These are phyloP conservation scores for Suhomyces terraborum DNA, from an alignment of 1,139 yeast species.

Conservation along the genomic window DNA sequence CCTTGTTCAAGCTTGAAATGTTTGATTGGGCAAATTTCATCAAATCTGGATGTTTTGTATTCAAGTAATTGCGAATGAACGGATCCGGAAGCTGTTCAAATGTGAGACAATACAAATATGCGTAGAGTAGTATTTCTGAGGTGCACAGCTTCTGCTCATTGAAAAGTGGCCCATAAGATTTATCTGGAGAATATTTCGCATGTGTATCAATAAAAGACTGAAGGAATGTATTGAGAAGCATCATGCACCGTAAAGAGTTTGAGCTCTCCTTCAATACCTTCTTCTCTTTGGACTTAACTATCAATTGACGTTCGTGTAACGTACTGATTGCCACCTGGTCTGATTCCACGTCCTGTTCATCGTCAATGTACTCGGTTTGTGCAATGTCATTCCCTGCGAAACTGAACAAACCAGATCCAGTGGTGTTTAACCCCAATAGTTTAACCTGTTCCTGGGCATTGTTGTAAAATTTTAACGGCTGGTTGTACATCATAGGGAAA, in stretches of 20 bases:
- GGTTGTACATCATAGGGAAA: constrained; percentile 85
- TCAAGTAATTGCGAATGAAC: constrained; percentile 39
- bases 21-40: constrained; percentile 15
- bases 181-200: constrained; percentile 10
- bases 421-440: constrained; percentile 40
- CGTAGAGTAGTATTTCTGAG: constrained; percentile 38
- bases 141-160: constrained; percentile 21
- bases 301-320: constrained; percentile 51
- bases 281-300: constrained; percentile 45
- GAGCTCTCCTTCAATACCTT: constrained; percentile 50
- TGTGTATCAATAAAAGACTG: constrained; percentile 17
- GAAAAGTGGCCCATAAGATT: constrained; percentile 20
- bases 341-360: constrained; percentile 23
- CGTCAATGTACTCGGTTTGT: constrained; percentile 33
- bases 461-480: constrained; percentile 58
- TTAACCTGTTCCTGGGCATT: constrained; percentile 51
- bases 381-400: constrained; percentile 23
- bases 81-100: constrained; percentile 44
- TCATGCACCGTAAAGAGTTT: constrained; percentile 54
- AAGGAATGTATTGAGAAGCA: constrained; percentile 38
- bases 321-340: constrained; percentile 51
- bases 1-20: constrained; percentile 14
- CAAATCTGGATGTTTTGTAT: constrained; percentile 29
- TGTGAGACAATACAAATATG: constrained; percentile 43
- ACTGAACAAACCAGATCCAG: constrained; percentile 34